Evolutionary conservation across 208 protist species (phyloP), one percentile per base, ranked within the genome.

Genomic region (Leishmania tropica): DNA sequence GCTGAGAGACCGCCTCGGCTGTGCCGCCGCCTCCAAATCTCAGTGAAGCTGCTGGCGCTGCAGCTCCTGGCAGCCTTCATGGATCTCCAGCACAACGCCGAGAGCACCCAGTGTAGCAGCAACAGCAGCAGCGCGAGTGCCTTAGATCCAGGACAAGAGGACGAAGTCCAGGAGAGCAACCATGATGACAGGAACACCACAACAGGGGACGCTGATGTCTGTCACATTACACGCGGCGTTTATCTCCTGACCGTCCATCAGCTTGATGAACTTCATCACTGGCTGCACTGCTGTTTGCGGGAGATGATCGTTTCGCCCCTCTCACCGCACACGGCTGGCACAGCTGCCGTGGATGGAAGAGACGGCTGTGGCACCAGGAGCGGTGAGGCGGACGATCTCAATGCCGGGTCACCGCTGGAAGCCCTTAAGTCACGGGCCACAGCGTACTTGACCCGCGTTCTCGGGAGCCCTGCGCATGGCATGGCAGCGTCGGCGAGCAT

Each of bases 11-110:
- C 72, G 60, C 31, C 51, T 42, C 62, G 40, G 56, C 31, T 83
- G 47, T 64, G 54, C 56, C 78, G 56, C 37, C 78, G 83, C 73
- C 37, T 58, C 3, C 83, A 77, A 60, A 79, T 82, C 17, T 60
- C 84, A 15, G 58, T 85, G 77, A 79, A 81, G 76, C 65, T 84
- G 56, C 75, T 85, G 54, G 76, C 40, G 24, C 70, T 89, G 64
- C 68, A 80, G 62, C 78, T 82, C 51, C n/a, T 76, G 21, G 73
- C 60, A 53, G 54, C 58, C 6, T 54, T 75, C 5, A 35, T 87
- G 74, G 40, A 56, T 37, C 19, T 35, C 17, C 81, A 87, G 72
- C 71, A 72, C 58, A 45, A 48, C 5, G 67, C 53, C 10, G 51
- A 53, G 40, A 74, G 60, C 28, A 73, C 77, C 13, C 53, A 56